These are phyloP conservation scores for Coemansia sp. DNA, from an alignment of 192 early-diverging fungal species.

Conservation along the genomic window DNA sequence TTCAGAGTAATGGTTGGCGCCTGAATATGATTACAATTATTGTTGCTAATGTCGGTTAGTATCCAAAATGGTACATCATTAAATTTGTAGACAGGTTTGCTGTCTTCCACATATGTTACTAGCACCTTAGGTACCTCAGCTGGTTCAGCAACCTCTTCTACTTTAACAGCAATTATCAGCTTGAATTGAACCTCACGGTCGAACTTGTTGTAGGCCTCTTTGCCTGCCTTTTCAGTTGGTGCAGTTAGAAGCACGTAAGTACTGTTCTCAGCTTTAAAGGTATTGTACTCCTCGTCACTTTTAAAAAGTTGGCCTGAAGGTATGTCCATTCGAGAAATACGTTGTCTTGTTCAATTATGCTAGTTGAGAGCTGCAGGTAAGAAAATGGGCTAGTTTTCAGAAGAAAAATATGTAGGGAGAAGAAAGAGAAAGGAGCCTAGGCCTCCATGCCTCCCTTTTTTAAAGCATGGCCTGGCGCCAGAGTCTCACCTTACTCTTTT, in stretches of 20 bases:
- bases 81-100: too few relatives aligned
- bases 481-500: neutral
- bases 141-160: neutral
- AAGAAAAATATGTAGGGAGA: neutral
- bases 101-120: too few relatives aligned
- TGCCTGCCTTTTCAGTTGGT: neutral
- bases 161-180: neutral
- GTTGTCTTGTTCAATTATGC: neutral
- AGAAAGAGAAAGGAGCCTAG: neutral
- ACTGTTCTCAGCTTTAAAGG: neutral
- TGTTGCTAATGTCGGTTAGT: too few relatives aligned
- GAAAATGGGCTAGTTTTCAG: neutral
- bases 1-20: too few relatives aligned
- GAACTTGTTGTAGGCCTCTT: neutral
- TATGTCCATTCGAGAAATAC: neutral
- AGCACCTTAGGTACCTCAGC: too few relatives aligned
- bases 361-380: neutral
- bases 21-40: too few relatives aligned
- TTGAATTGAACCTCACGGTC: neutral
- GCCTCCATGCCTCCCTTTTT: neutral
- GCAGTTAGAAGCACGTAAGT: neutral
- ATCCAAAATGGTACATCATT: too few relatives aligned
- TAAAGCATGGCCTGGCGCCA: neutral
- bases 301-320: neutral
- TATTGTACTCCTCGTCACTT: neutral